Evolutionary conservation across 192 early-diverging fungal species (phyloP), one percentile per base, ranked within the genome.

Genomic region (Gryganskiella cystojenkinii): DNA sequence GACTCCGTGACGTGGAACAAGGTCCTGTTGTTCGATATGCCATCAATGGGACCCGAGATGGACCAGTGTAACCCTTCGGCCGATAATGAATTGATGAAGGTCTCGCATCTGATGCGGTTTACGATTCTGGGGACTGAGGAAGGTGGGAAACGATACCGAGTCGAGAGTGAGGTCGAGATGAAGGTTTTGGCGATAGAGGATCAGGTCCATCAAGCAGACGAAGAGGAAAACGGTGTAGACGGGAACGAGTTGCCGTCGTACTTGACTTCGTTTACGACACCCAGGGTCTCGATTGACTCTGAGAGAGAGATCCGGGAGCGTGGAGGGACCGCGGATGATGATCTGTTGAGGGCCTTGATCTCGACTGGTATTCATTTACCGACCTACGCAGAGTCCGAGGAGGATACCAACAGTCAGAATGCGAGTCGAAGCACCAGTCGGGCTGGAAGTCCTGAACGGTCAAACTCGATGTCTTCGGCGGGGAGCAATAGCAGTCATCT

Each of bases 321-420:
- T 40, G 37, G 13, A 40, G 7, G 40, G 1, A 20, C 20, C 19
- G 54, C 17, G 6, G 74, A 78, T 24, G 67, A 78, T 22, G 61
- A 68, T 37, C 37, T 78, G 9, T 22, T 78, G 24, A 22, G 53
- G 27, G 64, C 65, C 14, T 44, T 72, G 25, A 37, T 57, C 8
- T 33, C 56, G 8, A 51, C 65, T 6, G 46, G 54, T 33, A 58
- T 76, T 28, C 73, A 76, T 30, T 30, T 76, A 13, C 73, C 73
- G n/a, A 68, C 73, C 3, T 76, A 76, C 63, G 73, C 59, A 50
- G 73, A 76, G 31, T 76, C 73, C 8, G 73, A 76, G 17, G 73
- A 64, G 37, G 64, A 62, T 4, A 63, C 54, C 25, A 43, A 57
- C 55, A 76, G 73, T 15, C 25, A 60, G 19, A 22, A 54, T 25